Percentiles rank a stretch among this genome's conserved stretches.
Conservation (phyloP, 768 basidiomycete species). For the Kwoniella bestiolae region DNA sequence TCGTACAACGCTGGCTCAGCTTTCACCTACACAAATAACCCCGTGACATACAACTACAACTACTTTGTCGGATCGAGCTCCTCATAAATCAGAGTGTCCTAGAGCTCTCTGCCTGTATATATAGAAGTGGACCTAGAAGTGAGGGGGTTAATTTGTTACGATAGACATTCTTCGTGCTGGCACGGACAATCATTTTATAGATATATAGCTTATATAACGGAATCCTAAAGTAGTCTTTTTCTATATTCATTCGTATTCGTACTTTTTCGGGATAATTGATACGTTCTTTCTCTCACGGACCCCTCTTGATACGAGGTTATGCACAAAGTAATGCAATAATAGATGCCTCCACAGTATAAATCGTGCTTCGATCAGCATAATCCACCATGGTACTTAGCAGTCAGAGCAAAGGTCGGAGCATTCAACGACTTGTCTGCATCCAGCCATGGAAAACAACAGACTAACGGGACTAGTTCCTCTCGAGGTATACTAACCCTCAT, state of each 20-base stretch:
- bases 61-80: slow-evolving; percentile 58
- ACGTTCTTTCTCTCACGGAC: slow-evolving; percentile 6
- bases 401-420: too few species aligned
- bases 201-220: slow-evolving; percentile 2
- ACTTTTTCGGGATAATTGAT: neutral
- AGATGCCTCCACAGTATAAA: neutral
- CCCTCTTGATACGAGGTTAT: slow-evolving; percentile 7
- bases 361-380: too few species aligned
- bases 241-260: neutral
- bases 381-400: too few species aligned
- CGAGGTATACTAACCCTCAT: too few species aligned
- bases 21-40: slow-evolving; percentile 46
- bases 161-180: slow-evolving; percentile 39
- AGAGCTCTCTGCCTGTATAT: slow-evolving; percentile 25
- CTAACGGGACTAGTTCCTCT: too few species aligned
- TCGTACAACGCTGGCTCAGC: slow-evolving; percentile 36
- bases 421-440: too few species aligned
- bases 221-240: slow-evolving; percentile 3
- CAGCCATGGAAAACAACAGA: too few species aligned
- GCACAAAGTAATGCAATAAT: slow-evolving; percentile 2
- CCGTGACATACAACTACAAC: slow-evolving; percentile 57
- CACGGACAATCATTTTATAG: slow-evolving; percentile 39
- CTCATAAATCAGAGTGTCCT: neutral
- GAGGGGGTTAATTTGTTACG: slow-evolving; percentile 2
- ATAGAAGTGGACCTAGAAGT: neutral